These are phyloP conservation scores for Cryphonectria radicalis DNA, from an alignment of 2,329 filamentous ascomycete genomes.

Conservation along the genomic window DNA sequence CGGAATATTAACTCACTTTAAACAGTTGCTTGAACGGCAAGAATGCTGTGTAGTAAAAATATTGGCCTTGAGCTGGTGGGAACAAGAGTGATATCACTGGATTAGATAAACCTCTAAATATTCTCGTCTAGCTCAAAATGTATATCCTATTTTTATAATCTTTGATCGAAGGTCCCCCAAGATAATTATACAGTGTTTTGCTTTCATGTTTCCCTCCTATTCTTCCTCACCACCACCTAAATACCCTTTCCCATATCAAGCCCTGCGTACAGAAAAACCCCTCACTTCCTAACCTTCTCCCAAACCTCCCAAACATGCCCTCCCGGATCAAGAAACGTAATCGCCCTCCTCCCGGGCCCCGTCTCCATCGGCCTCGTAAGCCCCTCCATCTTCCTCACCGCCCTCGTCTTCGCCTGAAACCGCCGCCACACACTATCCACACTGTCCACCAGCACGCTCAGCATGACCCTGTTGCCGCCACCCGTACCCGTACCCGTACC, in stretches of 20 bases:
- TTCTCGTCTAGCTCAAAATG: too few species aligned
- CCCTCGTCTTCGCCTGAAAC: neutral
- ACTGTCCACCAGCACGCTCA: constrained; percentile 17
- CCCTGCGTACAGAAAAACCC: neutral
- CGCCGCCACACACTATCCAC: constrained; percentile 10
- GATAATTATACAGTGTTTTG: too few species aligned
- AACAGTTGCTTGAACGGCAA: too few species aligned
- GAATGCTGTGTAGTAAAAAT: too few species aligned
- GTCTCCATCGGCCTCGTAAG: neutral
- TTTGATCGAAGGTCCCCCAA: neutral
- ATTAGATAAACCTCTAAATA: too few species aligned
- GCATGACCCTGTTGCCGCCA: neutral
- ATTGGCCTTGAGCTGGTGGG: too few species aligned
- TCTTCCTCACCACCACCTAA: neutral
- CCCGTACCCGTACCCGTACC: accelerated
- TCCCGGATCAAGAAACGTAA: constrained; percentile 20
- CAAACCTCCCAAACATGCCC: constrained; percentile 17
- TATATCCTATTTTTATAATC: neutral
- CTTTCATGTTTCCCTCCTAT: neutral
- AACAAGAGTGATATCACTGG: too few species aligned
- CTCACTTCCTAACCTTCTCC: neutral
- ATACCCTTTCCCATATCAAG: neutral
- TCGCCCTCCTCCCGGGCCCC: neutral
- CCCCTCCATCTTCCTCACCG: neutral
- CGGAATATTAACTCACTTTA: too few species aligned